Evolutionary conservation across 305 asterid species (phyloP), one percentile per base, ranked within the genome.

Genomic region (Fraxinus nigra): DNA sequence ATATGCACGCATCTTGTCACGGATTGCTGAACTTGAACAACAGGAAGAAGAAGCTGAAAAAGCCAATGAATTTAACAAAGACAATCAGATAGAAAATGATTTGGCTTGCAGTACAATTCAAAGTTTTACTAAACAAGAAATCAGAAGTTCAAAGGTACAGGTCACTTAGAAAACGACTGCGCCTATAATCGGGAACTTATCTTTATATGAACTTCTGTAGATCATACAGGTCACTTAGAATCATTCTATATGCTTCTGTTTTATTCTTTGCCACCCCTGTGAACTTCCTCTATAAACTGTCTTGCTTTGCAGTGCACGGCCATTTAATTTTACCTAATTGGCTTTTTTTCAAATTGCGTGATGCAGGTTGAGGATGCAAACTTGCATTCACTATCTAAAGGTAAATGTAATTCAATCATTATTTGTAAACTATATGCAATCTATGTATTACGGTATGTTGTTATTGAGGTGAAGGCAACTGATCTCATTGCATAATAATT

Each of bases 31-130:
- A 86, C 95, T 95, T 72, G 98, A 93, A 87, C 92, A 84, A 82
- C 97, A 93, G 84, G 98, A 95, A 86, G 97, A 90, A 83, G 95
- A 87, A 86, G 94, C 95, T 84, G 97, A 87, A 86, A 85, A 87
- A 32, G 90, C 87, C 61, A 16, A 73, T 75, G 85, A 80, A 70
- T 56, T 78, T 82, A 87, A 84, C 82, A 90, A 84, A 75, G 89
- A 87, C 65, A 86, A 86, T 81, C 80, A 20, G 82, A 79, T 76
- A 73, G 82, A 81, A 37, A 83, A 86, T 75, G 91, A 79, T 73
- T 85, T 76, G 16, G 86, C 63, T 81, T 76, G 35, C 82, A 81
- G 40, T 38, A 77, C n/a, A 54, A 61, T 32, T 76, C 85, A 81
- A 80, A 72, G 59, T 63, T 35, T 87, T 81, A 46, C 79, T 26